Evolutionary conservation across 805 yeast genomes (phyloP).

Genomic region (Candida rishiriensis): DNA sequence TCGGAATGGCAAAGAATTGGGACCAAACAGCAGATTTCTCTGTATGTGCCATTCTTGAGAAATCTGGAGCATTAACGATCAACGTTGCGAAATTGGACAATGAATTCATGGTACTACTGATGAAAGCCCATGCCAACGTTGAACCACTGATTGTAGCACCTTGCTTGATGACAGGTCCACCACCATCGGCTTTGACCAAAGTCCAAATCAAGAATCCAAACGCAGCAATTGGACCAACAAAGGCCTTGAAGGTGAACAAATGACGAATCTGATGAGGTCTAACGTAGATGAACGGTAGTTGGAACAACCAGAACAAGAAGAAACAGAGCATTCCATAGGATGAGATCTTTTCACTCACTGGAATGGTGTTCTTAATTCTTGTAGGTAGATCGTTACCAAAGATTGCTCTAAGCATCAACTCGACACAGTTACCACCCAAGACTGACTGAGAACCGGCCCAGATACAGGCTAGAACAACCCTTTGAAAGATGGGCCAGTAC

Average conservation of each 20-base stretch:
- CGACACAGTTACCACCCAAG: constrained; percentile 80
- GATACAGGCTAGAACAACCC: constrained; percentile 73
- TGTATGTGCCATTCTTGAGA: constrained; percentile 73
- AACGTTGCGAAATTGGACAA: constrained; percentile 87
- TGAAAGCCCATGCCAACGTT: constrained; percentile 78
- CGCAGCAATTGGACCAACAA: constrained; percentile 77
- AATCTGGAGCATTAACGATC: constrained; percentile 85
- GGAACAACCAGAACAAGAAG: constrained; percentile 76
- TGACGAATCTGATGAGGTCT: constrained; percentile 81
- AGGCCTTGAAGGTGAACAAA: constrained; percentile 77
- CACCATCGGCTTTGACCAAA: constrained; percentile 71
- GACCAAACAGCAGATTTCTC: constrained; percentile 48
- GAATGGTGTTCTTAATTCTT: constrained; percentile 58
- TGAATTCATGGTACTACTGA: constrained; percentile 72
- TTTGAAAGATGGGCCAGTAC: constrained; percentile 81
- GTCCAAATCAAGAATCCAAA: constrained; percentile 83
- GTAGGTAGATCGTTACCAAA: constrained; percentile 62
- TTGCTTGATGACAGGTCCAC: constrained; percentile 66
- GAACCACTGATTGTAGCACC: constrained; percentile 49
- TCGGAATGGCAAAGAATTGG: constrained; percentile 64
- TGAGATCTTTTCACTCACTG: constrained; percentile 44
- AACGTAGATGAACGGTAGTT: constrained; percentile 76
- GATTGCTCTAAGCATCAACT: constrained; percentile 69
- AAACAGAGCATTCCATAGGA: constrained; percentile 71
- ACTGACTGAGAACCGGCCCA: constrained; percentile 89